A percentile compares a stretch with the other conserved stretches of the same genome.
These are phyloP conservation scores for Pachysolen tannophilus DNA, from an alignment of 805 yeast species.

Conservation along the genomic window DNA sequence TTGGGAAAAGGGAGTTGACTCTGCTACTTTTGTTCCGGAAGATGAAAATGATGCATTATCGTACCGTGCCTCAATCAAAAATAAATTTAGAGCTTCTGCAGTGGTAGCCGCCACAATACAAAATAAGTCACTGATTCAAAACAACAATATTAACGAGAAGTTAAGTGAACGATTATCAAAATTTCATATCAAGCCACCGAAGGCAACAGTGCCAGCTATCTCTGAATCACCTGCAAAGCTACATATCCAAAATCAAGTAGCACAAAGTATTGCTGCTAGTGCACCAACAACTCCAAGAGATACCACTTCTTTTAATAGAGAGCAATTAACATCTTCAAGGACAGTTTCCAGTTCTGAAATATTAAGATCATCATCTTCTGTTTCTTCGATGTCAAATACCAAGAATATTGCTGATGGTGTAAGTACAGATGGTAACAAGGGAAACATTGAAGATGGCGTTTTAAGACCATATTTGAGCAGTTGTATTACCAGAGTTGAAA, in stretches of 20 bases:
- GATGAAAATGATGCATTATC: slow-evolving; percentile 77
- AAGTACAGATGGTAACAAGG: neutral
- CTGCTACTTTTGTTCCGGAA: slow-evolving; percentile 86
- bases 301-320: neutral
- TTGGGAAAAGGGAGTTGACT: slow-evolving; percentile 91
- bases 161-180: slow-evolving; percentile 39
- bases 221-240: neutral
- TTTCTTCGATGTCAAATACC: neutral
- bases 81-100: slow-evolving; percentile 67
- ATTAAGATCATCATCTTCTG: neutral
- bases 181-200: slow-evolving; percentile 45
- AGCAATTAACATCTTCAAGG: slow-evolving; percentile 1
- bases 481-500: slow-evolving; percentile 54
- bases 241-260: neutral
- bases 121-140: slow-evolving; percentile 24
- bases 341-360: slow-evolving; percentile 7
- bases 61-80: slow-evolving; percentile 70
- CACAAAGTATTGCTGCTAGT: neutral
- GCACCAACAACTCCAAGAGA: slow-evolving; percentile 5
- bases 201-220: slow-evolving; percentile 21
- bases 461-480: slow-evolving; percentile 51
- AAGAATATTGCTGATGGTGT: neutral
- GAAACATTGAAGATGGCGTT: slow-evolving; percentile 22
- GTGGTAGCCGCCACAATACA: slow-evolving; percentile 56
- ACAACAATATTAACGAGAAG: slow-evolving; percentile 28